phyloP scores from a whole-genome alignment of 2,329 filamentous ascomycete species.

The Nemania diffusa region DNA sequence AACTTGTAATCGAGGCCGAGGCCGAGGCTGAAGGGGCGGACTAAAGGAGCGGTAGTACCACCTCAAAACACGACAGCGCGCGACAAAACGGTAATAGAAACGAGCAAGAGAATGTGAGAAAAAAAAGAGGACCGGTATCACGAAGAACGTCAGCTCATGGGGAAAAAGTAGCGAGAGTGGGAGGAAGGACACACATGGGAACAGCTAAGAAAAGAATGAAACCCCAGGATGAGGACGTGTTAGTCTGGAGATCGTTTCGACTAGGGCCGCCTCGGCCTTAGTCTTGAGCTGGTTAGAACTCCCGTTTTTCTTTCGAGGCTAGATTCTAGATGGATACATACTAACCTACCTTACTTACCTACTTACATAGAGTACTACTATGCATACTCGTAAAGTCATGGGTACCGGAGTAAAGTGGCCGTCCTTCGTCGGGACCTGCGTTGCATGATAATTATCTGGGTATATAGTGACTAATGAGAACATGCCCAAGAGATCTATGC shows the following conservation, averaged over 20 bases:
- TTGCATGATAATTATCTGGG: constrained; percentile 16
- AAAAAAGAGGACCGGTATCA: constrained; percentile 4
- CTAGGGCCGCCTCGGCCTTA: constrained; percentile 13
- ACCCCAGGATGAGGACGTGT: constrained; percentile 16
- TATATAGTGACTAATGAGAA: constrained; percentile 7
- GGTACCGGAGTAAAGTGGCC: too few relatives aligned
- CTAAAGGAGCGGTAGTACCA: constrained; percentile 34
- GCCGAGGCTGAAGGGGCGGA: constrained; percentile 7
- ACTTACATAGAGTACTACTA: background rate
- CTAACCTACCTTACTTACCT: background rate
- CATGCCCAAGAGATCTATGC: background rate
- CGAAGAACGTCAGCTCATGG: constrained; percentile 32
- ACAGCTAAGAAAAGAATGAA: constrained; percentile 21
- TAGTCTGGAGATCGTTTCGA: constrained; percentile 38
- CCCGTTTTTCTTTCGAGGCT: background rate
- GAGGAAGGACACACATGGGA: constrained; percentile 3
- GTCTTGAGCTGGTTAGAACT: background rate
- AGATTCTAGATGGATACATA: background rate
- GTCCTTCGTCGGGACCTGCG: too few relatives aligned
- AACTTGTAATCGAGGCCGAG: background rate
- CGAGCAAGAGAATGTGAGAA: background rate
- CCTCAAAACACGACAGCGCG: constrained; percentile 22
- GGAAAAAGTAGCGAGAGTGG: background rate
- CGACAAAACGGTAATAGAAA: constrained; percentile 16
- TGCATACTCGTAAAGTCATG: too few relatives aligned